Base-by-base conservation (phyloP, 2,329 filamentous ascomycete genomes). In the Neonectria magnoliae region DNA sequence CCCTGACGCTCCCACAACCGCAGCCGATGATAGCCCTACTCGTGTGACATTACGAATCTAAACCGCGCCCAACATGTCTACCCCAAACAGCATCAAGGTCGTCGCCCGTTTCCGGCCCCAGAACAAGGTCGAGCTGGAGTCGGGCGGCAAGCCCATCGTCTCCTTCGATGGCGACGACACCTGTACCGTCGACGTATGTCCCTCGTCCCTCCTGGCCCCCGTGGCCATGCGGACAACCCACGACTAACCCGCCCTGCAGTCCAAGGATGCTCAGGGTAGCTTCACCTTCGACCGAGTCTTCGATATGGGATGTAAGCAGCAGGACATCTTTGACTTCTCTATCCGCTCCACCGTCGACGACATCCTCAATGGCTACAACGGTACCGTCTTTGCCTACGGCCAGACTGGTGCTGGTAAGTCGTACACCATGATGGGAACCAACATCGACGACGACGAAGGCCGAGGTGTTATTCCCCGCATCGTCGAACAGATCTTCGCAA, bases 251-350 rank as follows among this genome's bases (percentile, higher is more conserved):
- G 38, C 47, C 38, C 14, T 76, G 60, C 77, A 97, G 91, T 97
- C 93, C 71, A 90, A 86, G 78, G 94, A 98, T 79, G 91, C 91
- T 67, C 84, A 91, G 71, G 93, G 93, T 64, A 86, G 90, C 78
- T 99, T 98, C 80, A 99, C 96, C 68, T 99, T 98, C 81, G 96
- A 99, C 80, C 92, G 95, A 68, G 93, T 99, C 71, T 99, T 99
- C 83, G 93, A 93, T 79, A 98, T 97, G 93, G 85, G 87, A 80
- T 96, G 93, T 76, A 89, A 89, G 76, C 96, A 99, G 82, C 85
- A 88, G 76, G 94, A 98, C 81, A 94, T 99, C 76, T 99, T 99
- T 83, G 93, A 98, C 81, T 99, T 96, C 83, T 98, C 96, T 45
- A 98, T 99, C 80, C 91, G 92, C 70, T 89, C 93, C 27, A 98